Conservation (phyloP, 2,329 filamentous ascomycete genomes). For the Pseudogymnoascus sp. region DNA sequence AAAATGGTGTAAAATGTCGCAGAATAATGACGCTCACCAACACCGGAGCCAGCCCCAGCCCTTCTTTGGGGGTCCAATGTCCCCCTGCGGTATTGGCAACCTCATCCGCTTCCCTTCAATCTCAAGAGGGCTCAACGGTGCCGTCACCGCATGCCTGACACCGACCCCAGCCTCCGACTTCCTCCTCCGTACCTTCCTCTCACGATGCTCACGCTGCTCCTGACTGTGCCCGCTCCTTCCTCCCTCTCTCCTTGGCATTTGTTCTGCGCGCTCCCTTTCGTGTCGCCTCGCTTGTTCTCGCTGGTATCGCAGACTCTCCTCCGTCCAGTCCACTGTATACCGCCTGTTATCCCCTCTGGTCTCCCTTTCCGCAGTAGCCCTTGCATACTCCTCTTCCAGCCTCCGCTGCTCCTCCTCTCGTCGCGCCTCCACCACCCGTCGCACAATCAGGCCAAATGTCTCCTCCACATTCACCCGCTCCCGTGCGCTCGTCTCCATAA, state of each 20-base stretch:
- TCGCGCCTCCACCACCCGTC: conserved; percentile 49
- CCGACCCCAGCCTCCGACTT: conserved; percentile 14
- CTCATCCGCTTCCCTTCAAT: conserved; percentile 18
- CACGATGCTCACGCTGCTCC: conserved; percentile 9
- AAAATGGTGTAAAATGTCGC: background rate
- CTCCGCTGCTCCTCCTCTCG: conserved; percentile 14
- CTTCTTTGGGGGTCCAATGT: background rate
- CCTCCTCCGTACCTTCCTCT: conserved; percentile 9
- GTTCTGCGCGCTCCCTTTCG: conserved; percentile 8
- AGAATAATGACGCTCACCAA: conserved; percentile 3
- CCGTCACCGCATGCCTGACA: conserved; percentile 24
- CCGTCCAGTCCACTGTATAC: background rate
- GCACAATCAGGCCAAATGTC: conserved; percentile 67
- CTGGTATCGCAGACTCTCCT: background rate
- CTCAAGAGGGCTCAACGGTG: conserved; percentile 26
- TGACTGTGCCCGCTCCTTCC: conserved; percentile 10
- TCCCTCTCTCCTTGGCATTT: conserved; percentile 4
- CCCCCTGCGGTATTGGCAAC: background rate
- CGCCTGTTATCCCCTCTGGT: background rate
- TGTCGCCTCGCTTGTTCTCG: conserved; percentile 4
- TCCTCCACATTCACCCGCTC: conserved; percentile 86
- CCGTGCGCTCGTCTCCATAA: conserved; percentile 83
- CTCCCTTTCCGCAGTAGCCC: background rate
- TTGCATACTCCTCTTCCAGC: background rate
- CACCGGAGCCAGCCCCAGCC: conserved; percentile 11